These are phyloP conservation scores for Avena atlantica DNA, from an alignment of 176 grass and related monocot genomes.

Conservation along the genomic window DNA sequence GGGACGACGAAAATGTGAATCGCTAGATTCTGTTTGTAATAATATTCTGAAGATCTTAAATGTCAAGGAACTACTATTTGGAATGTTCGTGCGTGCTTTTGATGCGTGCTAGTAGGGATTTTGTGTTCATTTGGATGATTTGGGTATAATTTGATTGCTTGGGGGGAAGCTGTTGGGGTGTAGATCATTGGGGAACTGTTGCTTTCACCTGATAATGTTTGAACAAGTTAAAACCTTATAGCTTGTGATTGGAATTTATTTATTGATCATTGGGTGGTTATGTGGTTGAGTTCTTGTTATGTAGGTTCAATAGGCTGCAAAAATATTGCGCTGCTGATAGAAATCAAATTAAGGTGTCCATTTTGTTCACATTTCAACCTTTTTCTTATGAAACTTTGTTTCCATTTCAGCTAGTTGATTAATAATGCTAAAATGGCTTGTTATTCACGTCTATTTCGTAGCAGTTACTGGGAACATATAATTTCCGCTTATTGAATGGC, in stretches of 20 bases:
- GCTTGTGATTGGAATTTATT: not conserved
- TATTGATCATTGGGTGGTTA: not conserved
- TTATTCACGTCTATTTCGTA: not conserved
- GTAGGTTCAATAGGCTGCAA: not conserved
- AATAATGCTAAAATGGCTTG: not conserved
- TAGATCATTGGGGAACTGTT: not conserved
- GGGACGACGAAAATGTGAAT: conserved; percentile 44
- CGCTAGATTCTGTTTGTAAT: conserved; percentile 47
- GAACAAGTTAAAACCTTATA: not conserved
- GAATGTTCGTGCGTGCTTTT: not conserved
- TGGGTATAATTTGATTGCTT: not conserved
- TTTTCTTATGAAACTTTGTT: not conserved
- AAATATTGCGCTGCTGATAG: not conserved
- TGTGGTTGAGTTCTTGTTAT: not conserved
- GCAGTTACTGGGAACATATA: not conserved
- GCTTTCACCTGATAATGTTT: not conserved
- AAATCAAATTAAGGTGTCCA: not conserved
- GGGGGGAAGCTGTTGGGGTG: not conserved
- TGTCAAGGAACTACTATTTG: conserved; percentile 13
- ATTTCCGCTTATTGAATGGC: not conserved
- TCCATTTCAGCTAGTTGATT: conserved; percentile 13
- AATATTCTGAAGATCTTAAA: conserved; percentile 47
- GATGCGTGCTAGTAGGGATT: not conserved
- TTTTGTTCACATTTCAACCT: not conserved
- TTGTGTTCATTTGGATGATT: conserved; percentile 1